Evolutionary conservation across 2,329 filamentous ascomycete genomes (phyloP).

Genomic region (Alternaria hordeiaustralica): DNA sequence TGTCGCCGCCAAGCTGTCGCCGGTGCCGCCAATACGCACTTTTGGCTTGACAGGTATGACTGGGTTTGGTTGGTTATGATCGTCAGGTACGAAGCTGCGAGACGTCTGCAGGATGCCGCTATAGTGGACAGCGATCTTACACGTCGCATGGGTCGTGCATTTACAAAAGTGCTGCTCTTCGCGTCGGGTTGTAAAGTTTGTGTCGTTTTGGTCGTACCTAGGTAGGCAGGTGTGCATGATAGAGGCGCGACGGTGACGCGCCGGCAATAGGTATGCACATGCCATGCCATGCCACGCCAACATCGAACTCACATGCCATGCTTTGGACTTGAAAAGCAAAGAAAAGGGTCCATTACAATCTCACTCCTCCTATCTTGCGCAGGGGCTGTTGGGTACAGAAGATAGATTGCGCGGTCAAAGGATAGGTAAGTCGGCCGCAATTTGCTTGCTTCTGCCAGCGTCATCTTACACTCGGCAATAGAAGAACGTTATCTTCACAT

Average conservation of each 20-base stretch:
- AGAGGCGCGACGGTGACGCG: neutral
- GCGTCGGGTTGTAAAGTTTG: neutral
- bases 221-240: neutral
- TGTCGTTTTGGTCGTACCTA: neutral
- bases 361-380: neutral
- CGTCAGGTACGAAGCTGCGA: conserved; percentile 22
- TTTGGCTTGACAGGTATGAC: conserved; percentile 20
- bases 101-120: neutral
- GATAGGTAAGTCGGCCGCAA: neutral
- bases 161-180: neutral
- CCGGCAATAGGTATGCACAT: neutral
- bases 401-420: neutral
- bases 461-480: neutral
- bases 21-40: neutral
- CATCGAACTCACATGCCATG: neutral
- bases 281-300: neutral
- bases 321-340: neutral
- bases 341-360: neutral
- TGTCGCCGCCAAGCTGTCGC: conserved; percentile 23
- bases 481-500: neutral
- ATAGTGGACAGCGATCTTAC: neutral
- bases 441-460: neutral
- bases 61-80: conserved; percentile 20
- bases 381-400: neutral
- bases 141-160: neutral